phyloP scores from a whole-genome alignment of 2,329 filamentous ascomycete genomes.

The Fusarium sp. region DNA sequence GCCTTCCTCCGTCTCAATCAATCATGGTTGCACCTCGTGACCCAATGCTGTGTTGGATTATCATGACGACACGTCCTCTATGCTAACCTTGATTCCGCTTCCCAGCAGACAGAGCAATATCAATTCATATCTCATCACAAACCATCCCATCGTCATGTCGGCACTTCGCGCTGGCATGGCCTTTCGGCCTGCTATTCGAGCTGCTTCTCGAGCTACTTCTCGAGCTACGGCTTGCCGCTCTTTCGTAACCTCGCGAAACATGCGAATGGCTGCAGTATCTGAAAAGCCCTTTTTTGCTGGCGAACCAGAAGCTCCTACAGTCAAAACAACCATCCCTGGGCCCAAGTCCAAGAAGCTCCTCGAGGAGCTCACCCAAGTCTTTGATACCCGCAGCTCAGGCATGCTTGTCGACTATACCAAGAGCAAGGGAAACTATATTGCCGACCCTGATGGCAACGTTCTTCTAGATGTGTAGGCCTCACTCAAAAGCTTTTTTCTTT shows the following conservation, averaged over 20 bases:
- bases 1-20: not conserved
- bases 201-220: constrained; percentile 24
- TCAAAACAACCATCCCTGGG: constrained; percentile 75
- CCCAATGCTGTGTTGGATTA: constrained; percentile 14
- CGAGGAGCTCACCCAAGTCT: constrained; percentile 77
- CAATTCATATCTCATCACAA: constrained; percentile 3
- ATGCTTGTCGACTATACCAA: constrained; percentile 80
- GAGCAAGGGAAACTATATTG: constrained; percentile 83
- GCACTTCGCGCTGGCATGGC: constrained; percentile 45
- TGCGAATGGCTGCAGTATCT: constrained; percentile 43
- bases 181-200: constrained; percentile 33
- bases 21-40: constrained; percentile 13
- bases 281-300: constrained; percentile 54
- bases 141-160: constrained; percentile 40
- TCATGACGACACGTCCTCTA: constrained; percentile 25
- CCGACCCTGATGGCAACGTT: constrained; percentile 75
- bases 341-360: constrained; percentile 76
- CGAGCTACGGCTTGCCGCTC: constrained; percentile 33
- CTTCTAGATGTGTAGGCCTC: constrained; percentile 74
- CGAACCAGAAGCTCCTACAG: constrained; percentile 61
- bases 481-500: not conserved
- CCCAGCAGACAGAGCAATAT: not conserved
- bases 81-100: not conserved
- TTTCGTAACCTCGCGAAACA: constrained; percentile 37
- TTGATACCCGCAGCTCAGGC: constrained; percentile 87